phyloP scores from a whole-genome alignment of 148 eudicot species.

The Fallopia convolvulus region DNA sequence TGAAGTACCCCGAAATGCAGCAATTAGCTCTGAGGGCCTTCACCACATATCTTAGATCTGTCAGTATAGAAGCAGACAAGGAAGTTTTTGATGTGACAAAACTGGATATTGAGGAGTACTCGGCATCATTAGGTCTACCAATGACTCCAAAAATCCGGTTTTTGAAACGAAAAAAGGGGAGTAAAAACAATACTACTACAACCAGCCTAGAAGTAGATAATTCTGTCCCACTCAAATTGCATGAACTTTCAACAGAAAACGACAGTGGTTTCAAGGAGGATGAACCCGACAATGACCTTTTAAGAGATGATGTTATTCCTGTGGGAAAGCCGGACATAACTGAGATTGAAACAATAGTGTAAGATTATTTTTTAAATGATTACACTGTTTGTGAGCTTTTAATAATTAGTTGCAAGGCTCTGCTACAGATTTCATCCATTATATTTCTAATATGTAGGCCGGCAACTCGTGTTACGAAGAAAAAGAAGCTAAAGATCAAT shows the following conservation, averaged over 20 bases:
- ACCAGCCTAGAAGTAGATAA: constrained; percentile 25
- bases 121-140: constrained; percentile 89
- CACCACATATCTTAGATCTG: constrained; percentile 68
- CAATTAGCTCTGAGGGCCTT: constrained; percentile 73
- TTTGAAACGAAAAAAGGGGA: constrained; percentile 38
- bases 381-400: constrained; percentile 8
- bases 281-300: constrained; percentile 30
- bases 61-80: constrained; percentile 59
- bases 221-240: constrained; percentile 24
- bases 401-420: not conserved
- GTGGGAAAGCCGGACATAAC: constrained; percentile 31
- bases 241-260: constrained; percentile 17
- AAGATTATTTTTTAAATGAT: constrained; percentile 25
- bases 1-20: constrained; percentile 49
- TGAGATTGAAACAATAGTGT: constrained; percentile 36
- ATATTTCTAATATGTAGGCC: constrained; percentile 31
- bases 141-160: constrained; percentile 76
- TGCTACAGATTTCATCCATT: not conserved
- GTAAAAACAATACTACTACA: constrained; percentile 23
- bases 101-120: constrained; percentile 64
- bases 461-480: constrained; percentile 59
- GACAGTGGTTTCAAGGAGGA: constrained; percentile 12
- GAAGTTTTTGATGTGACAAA: constrained; percentile 74
- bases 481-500: constrained; percentile 87
- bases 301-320: constrained; percentile 20